Evolutionary conservation across 192 early-diverging fungal genomes (phyloP), one percentile per base, ranked within the genome.

Genomic region (Obelidium mucronatum): DNA sequence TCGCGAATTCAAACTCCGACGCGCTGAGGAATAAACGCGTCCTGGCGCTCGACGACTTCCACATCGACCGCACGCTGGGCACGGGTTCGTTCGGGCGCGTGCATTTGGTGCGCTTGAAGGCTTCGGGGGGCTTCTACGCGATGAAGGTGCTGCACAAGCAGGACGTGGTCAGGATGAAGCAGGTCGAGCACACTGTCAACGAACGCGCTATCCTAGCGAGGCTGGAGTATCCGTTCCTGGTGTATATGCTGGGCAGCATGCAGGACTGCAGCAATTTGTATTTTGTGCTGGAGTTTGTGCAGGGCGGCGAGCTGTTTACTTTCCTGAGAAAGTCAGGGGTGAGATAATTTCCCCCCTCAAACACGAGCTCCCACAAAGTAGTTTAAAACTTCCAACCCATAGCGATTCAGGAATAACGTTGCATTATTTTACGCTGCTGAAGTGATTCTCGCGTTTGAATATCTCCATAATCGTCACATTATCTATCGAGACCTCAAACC

Each of bases 71-170:
- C 40, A 99, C 97, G 24, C 80, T 99, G 28, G 97, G 97, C 15
- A 98, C 96, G 0, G 97, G 97, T 22, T 97, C 94, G 13, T 98
- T 99, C 85, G 97, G 97, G 34, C 90, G 97, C n/a, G 97, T 99
- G 40, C 96, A 97, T 82, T 81, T 99, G 55, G 93, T 95, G 34
- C 91, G 91, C 77, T 90, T 93, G 40, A 89, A 90, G 68, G 77
- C 84, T 40, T 95, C 92, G 39, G 89, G 89, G 52, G 88, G 91
- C 66, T 96, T 91, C 87, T 97, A 96, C 79, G 96, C 97, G 1
- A 99, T 97, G 91, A 99, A 99, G 80, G 96, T 96, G 3, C 85
- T 99, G 52, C 92, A 91, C 64, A 99, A 99, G 81, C 80, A 89
- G 39, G 95, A 99, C 67, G 95, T 99, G 3, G 95, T 99, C 44